Conservation (phyloP, 2,329 filamentous ascomycete genomes). For the Neopestalotiopsis rosae region DNA sequence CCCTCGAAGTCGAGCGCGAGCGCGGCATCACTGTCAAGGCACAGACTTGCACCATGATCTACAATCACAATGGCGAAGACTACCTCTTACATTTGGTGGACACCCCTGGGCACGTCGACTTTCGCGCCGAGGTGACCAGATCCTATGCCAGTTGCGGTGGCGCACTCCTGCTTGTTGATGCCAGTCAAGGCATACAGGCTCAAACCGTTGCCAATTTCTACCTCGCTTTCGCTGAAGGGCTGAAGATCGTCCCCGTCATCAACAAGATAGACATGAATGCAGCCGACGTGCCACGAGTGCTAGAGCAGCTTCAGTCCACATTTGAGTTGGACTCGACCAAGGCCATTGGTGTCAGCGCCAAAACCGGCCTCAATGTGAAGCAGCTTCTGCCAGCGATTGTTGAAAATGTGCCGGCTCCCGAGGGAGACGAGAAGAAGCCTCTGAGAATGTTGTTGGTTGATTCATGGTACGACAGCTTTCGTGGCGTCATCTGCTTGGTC, state of each 20-base stretch:
- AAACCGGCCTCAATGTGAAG: slow-evolving; percentile 88
- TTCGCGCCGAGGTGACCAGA: slow-evolving; percentile 91
- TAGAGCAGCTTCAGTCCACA: slow-evolving; percentile 83
- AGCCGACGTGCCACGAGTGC: slow-evolving; percentile 82
- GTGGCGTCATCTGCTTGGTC: slow-evolving; percentile 89
- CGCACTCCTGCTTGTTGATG: slow-evolving; percentile 90
- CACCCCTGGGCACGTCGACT: slow-evolving; percentile 97
- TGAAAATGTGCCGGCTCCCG: slow-evolving; percentile 80
- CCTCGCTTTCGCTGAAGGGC: slow-evolving; percentile 88
- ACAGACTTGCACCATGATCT: slow-evolving; percentile 98
- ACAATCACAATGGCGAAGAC: slow-evolving; percentile 83
- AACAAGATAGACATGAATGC: slow-evolving; percentile 96
- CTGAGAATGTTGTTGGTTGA: slow-evolving; percentile 89
- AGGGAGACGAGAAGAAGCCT: slow-evolving; percentile 74
- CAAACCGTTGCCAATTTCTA: slow-evolving; percentile 99
- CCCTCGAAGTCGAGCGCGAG: slow-evolving; percentile 94
- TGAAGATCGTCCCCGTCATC: slow-evolving; percentile 86
- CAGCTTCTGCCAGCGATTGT: slow-evolving; percentile 85
- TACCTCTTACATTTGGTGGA: slow-evolving; percentile 96
- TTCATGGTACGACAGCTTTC: slow-evolving; percentile 97
- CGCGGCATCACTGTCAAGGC: slow-evolving; percentile 98
- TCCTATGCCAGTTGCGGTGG: slow-evolving; percentile 97
- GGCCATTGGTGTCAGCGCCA: slow-evolving; percentile 80
- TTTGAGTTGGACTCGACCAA: slow-evolving; percentile 86
- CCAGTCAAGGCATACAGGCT: slow-evolving; percentile 94